phyloP scores from a whole-genome alignment of 2,329 filamentous ascomycete genomes.

The Ceratocystis alfenasii region DNA sequence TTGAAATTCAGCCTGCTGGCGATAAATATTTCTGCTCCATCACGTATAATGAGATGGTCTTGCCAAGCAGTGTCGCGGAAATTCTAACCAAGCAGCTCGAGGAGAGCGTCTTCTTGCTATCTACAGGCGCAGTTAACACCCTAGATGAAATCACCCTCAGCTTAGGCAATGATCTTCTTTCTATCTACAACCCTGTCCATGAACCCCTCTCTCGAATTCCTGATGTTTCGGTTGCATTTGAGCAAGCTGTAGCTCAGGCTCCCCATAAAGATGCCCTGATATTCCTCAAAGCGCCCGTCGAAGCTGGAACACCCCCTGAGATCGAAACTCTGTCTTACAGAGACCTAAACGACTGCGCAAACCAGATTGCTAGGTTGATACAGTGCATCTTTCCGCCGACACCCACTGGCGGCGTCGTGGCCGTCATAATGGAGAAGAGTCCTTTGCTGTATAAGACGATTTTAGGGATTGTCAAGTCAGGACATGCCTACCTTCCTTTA shows the following conservation, averaged over 20 bases:
- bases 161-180: slow-evolving; percentile 32
- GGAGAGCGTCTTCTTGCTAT: slow-evolving; percentile 32
- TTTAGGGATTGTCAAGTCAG: slow-evolving; percentile 60
- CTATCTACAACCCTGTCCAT: slow-evolving; percentile 37
- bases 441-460: slow-evolving; percentile 60
- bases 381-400: slow-evolving; percentile 4
- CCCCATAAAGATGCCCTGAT: slow-evolving; percentile 51
- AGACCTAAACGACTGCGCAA: slow-evolving; percentile 52
- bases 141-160: slow-evolving; percentile 5
- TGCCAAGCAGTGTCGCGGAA: slow-evolving; percentile 45
- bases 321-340: slow-evolving; percentile 47
- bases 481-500: slow-evolving; percentile 69
- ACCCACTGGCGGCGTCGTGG: slow-evolving; percentile 34
- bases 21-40: slow-evolving; percentile 34
- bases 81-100: slow-evolving; percentile 52
- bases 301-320: slow-evolving; percentile 20
- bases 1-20: slow-evolving; percentile 59
- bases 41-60: slow-evolving; percentile 37
- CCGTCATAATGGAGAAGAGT: slow-evolving; percentile 68
- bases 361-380: slow-evolving; percentile 42
- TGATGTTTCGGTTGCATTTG: slow-evolving; percentile 43
- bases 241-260: slow-evolving; percentile 36
- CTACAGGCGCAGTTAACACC: slow-evolving; percentile 25
- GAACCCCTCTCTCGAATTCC: slow-evolving; percentile 29
- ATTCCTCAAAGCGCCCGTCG: slow-evolving; percentile 41